Base-by-base conservation (phyloP, 2,329 filamentous ascomycete genomes). In the Pseudogymnoascus sp. region DNA sequence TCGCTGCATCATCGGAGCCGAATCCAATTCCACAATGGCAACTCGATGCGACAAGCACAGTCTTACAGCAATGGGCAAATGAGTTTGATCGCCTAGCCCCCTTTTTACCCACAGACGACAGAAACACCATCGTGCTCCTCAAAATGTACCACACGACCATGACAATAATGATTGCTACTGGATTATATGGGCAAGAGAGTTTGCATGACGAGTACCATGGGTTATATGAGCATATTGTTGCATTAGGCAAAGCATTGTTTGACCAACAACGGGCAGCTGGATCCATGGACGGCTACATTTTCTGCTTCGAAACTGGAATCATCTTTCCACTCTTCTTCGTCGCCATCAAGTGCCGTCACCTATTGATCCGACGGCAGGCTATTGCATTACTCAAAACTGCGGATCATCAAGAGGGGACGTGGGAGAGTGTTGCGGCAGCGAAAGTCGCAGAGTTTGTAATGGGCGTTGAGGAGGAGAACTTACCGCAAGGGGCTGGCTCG, bases 371-470 rank as follows among this genome's bases (percentile, higher is more conserved):
- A 15, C 78, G 83, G n/a, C 80, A 82, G 67, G 85, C 86, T 13
- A 86, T 87, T 50, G 78, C 83, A 67, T 75, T 88, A 10, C 74
- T 88, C 60, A 76, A 78, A 62, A 83, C 80, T 67, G 84, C 82
- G 67, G 79, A 83, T 15, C 78, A 85, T 23, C 78, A 85, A 60
- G 86, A 88, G 72, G 85, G 83, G 28, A 84, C 87, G 78, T 88
- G 85, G 86, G 84, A 88, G n/a, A 33, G n/a, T 33, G 4, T 33
- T 33, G 50, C n/a, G 4, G 50, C 50, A 33, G 17, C 50, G n/a
- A 57, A 21, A 13, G 50, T 57, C 17, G 28, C 50, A 33, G 50
- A 33, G 26, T 57, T 57, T 33, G n/a, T 33, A 9, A n/a, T 19
- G n/a, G 26, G n/a, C n/a, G 23, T 33, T 13, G 47, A 19, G n/a